phyloP scores from a whole-genome alignment of 2,329 filamentous ascomycete genomes.

The Chaetomium olivaceum region DNA sequence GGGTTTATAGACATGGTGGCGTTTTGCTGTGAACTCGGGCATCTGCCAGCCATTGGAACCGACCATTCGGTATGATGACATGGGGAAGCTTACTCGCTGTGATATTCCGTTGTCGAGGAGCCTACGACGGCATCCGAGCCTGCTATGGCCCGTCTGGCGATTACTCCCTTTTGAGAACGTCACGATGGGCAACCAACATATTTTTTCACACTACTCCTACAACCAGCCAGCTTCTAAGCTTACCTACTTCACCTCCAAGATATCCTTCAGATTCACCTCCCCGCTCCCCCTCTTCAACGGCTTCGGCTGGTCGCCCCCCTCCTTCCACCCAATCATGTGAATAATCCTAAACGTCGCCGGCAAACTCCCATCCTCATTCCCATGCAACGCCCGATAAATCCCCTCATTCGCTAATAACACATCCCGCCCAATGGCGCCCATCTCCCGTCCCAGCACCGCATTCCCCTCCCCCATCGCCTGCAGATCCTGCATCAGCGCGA shows the following conservation, averaged over 20 bases:
- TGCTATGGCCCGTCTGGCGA: neutral
- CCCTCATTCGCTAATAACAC: constrained; percentile 83
- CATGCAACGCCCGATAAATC: constrained; percentile 86
- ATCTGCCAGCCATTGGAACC: too few species aligned
- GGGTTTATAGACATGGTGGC: constrained; percentile 12
- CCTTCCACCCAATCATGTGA: constrained; percentile 99
- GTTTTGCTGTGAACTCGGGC: neutral
- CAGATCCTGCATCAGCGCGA: constrained; percentile 88
- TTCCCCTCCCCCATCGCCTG: constrained; percentile 97
- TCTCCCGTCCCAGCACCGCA: constrained; percentile 81
- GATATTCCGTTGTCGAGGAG: neutral
- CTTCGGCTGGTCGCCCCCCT: constrained; percentile 73
- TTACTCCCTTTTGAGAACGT: too few species aligned
- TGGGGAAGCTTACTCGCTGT: neutral
- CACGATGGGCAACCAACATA: neutral
- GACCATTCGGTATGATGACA: neutral
- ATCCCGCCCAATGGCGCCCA: constrained; percentile 74
- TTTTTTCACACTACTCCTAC: neutral
- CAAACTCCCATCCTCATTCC: constrained; percentile 72
- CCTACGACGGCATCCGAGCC: neutral
- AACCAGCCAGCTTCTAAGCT: neutral
- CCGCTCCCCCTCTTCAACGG: constrained; percentile 83
- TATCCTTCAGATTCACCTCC: constrained; percentile 83
- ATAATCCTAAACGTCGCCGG: constrained; percentile 95
- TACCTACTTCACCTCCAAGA: constrained; percentile 54